Percentiles rank a stretch among this genome's conserved stretches.
These are phyloP conservation scores for Colletotrichum siamense DNA, from an alignment of 2,329 filamentous ascomycete genomes.

Conservation along the genomic window DNA sequence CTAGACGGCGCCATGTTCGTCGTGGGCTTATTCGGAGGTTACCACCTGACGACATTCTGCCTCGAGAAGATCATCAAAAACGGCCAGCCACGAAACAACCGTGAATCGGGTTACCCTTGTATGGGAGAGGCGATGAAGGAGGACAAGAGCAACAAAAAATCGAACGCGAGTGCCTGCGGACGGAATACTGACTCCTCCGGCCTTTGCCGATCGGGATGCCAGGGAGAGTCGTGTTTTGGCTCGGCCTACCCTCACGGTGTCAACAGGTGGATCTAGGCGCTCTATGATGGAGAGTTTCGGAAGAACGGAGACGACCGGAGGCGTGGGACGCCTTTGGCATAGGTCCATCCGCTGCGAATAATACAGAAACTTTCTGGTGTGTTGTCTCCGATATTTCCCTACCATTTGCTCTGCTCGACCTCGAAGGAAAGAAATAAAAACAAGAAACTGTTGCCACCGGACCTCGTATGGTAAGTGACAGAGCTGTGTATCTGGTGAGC, in stretches of 20 bases:
- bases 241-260: background rate
- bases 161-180: background rate
- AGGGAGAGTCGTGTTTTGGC: background rate
- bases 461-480: rapidly evolving
- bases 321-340: rapidly evolving
- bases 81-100: background rate
- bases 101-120: background rate
- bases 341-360: rapidly evolving
- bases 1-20: background rate
- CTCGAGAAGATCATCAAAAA: background rate
- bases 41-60: background rate
- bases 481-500: background rate
- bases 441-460: background rate
- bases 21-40: background rate
- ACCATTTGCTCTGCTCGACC: background rate
- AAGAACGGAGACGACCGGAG: rapidly evolving
- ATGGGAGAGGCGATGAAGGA: background rate
- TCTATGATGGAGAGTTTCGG: rapidly evolving
- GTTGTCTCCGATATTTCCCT: background rate
- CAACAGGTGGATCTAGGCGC: background rate
- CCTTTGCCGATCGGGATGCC: background rate
- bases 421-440: rapidly evolving
- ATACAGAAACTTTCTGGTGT: rapidly evolving
- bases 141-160: rapidly evolving
- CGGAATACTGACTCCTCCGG: background rate